Evolutionary conservation across 2,329 filamentous ascomycete genomes (phyloP).

Genomic region (Phyllosticta citribraziliensis): DNA sequence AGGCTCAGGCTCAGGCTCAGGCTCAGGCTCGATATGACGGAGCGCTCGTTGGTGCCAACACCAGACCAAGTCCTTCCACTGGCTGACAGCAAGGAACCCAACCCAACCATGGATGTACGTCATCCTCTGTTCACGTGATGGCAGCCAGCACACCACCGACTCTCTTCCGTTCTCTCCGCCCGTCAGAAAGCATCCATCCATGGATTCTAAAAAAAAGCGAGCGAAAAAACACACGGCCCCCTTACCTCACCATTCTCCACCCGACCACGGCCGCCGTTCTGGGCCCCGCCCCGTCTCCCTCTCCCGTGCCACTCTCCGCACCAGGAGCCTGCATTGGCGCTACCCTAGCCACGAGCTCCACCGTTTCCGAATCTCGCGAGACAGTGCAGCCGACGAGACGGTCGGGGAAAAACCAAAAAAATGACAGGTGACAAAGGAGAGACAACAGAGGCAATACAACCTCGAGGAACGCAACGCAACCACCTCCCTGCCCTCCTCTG

Average conservation of each 20-base stretch:
- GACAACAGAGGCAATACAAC: background rate
- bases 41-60: background rate
- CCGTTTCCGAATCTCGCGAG: background rate
- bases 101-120: background rate
- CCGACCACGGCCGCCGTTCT: background rate
- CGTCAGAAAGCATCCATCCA: background rate
- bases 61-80: background rate
- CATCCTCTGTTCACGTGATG: background rate
- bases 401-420: background rate
- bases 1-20: too few relatives aligned
- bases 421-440: background rate
- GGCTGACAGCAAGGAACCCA: background rate
- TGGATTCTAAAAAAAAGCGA: background rate
- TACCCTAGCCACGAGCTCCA: background rate
- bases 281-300: background rate
- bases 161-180: background rate
- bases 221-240: background rate
- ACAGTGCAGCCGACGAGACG: background rate
- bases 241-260: background rate
- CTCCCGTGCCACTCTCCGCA: background rate
- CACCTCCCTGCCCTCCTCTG: too few relatives aligned
- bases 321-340: background rate
- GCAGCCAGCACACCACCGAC: too few relatives aligned
- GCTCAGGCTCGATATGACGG: background rate
- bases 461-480: background rate